Conservation (phyloP, 768 basidiomycete species). For the Kwoniella pini region DNA sequence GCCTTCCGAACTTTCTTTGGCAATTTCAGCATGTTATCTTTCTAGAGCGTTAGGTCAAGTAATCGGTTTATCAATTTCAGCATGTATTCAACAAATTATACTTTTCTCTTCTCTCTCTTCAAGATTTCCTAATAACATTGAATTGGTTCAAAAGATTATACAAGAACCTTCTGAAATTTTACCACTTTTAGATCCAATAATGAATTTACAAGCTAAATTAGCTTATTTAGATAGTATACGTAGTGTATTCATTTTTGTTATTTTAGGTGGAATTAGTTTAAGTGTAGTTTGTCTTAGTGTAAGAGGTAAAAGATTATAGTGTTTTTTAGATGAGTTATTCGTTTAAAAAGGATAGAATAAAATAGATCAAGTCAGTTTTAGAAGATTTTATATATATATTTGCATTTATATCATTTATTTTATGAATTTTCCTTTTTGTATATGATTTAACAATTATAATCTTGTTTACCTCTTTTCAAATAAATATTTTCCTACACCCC, state of each 20-base stretch:
- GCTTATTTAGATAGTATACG: slow-evolving; percentile 42
- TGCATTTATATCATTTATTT: no score
- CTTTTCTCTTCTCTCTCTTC: slow-evolving; percentile 21
- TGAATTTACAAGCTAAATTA: slow-evolving; percentile 30
- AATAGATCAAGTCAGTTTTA: no score
- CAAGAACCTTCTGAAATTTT: slow-evolving; percentile 36
- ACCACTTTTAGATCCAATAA: slow-evolving; percentile 17
- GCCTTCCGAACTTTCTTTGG: slow-evolving; percentile 35
- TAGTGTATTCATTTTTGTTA: slow-evolving; percentile 40
- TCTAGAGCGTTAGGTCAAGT: slow-evolving; percentile 51
- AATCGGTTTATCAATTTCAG: slow-evolving; percentile 43
- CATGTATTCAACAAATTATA: slow-evolving; percentile 47
- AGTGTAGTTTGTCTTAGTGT: neutral
- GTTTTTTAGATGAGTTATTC: no score
- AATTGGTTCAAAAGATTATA: slow-evolving; percentile 34
- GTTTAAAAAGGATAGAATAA: no score
- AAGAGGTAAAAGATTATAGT: slow-evolving; percentile 8
- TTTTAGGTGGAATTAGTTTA: slow-evolving; percentile 20
- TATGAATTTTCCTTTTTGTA: no score
- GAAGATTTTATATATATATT: no score
- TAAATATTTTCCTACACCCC: slow-evolving; percentile 53
- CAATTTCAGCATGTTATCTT: slow-evolving; percentile 50
- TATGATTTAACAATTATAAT: neutral
- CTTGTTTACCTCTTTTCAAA: slow-evolving; percentile 35
- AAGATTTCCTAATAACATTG: neutral